A percentile compares a stretch with the other conserved stretches of the same genome.
phyloP scores from a whole-genome alignment of 1,139 yeast genomes.

The Hyphopichia burtonii region DNA sequence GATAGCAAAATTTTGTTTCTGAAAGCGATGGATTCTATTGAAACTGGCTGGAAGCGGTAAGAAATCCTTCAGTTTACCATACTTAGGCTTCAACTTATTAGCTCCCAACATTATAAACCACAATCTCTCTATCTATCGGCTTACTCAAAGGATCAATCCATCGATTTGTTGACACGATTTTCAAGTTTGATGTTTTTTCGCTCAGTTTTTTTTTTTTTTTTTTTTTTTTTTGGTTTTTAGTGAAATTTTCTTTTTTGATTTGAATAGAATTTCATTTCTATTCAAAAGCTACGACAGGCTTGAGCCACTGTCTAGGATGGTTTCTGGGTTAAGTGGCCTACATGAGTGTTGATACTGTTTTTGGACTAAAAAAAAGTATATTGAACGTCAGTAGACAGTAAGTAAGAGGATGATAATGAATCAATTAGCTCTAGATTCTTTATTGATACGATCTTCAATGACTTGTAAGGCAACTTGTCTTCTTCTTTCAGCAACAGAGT shows the following conservation, averaged over 20 bases:
- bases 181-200: too few relatives aligned
- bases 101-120: constrained; percentile 9
- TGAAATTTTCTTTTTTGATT: too few relatives aligned
- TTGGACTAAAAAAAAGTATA: background rate
- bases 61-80: constrained; percentile 18
- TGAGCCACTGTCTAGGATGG: too few relatives aligned
- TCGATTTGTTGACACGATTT: background rate
- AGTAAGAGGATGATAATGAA: too few relatives aligned
- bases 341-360: too few relatives aligned
- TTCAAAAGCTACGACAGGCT: too few relatives aligned
- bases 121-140: background rate
- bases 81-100: constrained; percentile 25
- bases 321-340: too few relatives aligned
- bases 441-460: constrained; percentile 66
- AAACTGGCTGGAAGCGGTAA: constrained; percentile 39
- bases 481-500: constrained; percentile 78
- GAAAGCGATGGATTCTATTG: constrained; percentile 14
- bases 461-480: constrained; percentile 84
- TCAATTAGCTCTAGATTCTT: constrained; percentile 12
- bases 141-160: background rate
- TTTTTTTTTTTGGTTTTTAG: too few relatives aligned
- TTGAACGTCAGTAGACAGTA: background rate
- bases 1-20: constrained; percentile 16
- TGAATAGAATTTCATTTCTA: background rate
- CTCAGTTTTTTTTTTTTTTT: too few relatives aligned